Conservation (phyloP, 768 basidiomycete genomes). For the Butyriboletus loyo region DNA sequence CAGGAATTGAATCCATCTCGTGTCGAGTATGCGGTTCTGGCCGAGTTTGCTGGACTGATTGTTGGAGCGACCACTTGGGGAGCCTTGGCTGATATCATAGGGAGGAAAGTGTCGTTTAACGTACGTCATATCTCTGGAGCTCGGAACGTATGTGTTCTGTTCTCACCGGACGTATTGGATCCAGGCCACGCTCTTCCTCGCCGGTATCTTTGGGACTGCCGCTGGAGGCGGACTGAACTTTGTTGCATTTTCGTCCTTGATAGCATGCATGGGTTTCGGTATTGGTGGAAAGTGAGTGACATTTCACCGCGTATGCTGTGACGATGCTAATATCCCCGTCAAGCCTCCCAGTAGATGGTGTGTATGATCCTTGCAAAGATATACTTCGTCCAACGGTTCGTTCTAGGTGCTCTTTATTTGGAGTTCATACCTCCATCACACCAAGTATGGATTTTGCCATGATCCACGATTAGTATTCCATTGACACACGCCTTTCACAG, state of each 20-base stretch:
- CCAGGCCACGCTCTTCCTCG: slow-evolving; percentile 35
- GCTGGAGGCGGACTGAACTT: slow-evolving; percentile 47
- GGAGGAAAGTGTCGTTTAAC: slow-evolving; percentile 46
- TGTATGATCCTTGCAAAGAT: slow-evolving; percentile 1
- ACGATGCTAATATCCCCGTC: slow-evolving; percentile 12
- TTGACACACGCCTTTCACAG: slow-evolving; percentile 19
- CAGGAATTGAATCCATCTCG: slow-evolving; percentile 41
- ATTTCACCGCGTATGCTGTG: slow-evolving; percentile 9
- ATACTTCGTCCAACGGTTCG: neutral
- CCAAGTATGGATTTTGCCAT: slow-evolving; percentile 24
- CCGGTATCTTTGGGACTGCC: slow-evolving; percentile 49
- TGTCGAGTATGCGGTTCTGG: slow-evolving; percentile 45
- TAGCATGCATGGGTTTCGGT: slow-evolving; percentile 48
- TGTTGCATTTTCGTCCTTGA: slow-evolving; percentile 42
- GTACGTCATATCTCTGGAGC: slow-evolving; percentile 1
- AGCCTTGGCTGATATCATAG: slow-evolving; percentile 46
- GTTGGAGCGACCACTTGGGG: slow-evolving; percentile 50
- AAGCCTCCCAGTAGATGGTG: slow-evolving; percentile 48
- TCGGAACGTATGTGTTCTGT: neutral
- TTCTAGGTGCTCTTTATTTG: slow-evolving; percentile 42
- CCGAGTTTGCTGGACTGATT: slow-evolving; percentile 48
- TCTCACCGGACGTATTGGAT: neutral
- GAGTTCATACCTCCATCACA: slow-evolving; percentile 44
- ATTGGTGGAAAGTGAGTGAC: slow-evolving; percentile 49
- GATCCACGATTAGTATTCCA: neutral